Percentiles rank a stretch among this genome's conserved stretches.
phyloP scores from a whole-genome alignment of 768 basidiomycete species.

The Polyporus arcularius region DNA sequence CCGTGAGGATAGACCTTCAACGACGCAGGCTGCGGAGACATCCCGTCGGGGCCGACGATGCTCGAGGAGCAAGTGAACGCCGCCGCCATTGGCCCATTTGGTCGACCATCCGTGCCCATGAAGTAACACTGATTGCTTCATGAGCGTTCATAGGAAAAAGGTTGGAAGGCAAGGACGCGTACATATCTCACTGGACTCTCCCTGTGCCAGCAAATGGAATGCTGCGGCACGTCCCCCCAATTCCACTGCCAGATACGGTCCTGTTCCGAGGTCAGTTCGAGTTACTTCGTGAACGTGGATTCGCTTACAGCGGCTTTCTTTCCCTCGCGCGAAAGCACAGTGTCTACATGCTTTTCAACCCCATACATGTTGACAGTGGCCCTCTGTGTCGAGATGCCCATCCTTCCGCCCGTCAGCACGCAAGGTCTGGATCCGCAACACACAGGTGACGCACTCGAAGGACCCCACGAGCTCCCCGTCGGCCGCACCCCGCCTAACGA shows the following conservation, averaged over 20 bases:
- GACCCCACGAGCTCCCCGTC: constrained; percentile 48
- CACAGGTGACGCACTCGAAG: constrained; percentile 42
- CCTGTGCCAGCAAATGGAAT: constrained; percentile 22
- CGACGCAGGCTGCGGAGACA: constrained; percentile 15
- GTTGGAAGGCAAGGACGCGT: neutral
- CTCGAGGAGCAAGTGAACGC: constrained; percentile 18
- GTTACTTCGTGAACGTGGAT: neutral
- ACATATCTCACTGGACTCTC: constrained; percentile 26
- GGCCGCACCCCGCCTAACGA: constrained; percentile 41
- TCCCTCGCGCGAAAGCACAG: constrained; percentile 21
- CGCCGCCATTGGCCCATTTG: constrained; percentile 16
- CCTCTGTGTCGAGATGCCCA: constrained; percentile 25
- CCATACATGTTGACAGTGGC: constrained; percentile 22
- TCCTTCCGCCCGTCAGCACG: constrained; percentile 8
- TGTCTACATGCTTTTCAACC: constrained; percentile 18
- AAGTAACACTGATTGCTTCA: constrained; percentile 19
- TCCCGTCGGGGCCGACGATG: constrained; percentile 6
- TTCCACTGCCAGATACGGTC: constrained; percentile 28
- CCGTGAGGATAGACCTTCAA: constrained; percentile 32
- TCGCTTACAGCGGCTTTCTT: constrained; percentile 16
- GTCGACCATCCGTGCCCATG: constrained; percentile 7
- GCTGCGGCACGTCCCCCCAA: constrained; percentile 17
- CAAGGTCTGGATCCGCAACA: neutral
- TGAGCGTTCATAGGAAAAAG: neutral
- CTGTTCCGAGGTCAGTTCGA: neutral